phyloP scores from a whole-genome alignment of 176 grass and related monocot genomes.

The Raddia guianensis region DNA sequence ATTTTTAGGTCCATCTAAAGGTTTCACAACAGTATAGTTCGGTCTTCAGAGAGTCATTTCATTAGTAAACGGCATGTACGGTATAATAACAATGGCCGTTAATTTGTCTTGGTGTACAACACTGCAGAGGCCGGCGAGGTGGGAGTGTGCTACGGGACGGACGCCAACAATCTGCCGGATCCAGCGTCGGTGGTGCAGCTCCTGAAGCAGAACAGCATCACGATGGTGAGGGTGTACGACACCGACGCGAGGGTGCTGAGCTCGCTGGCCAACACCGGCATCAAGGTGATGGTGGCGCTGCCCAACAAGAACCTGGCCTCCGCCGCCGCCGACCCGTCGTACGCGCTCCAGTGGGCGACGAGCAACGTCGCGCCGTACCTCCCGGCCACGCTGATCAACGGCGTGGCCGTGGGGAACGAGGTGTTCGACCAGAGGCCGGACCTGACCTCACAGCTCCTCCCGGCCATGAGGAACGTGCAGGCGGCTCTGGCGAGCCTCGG shows the following conservation, averaged over 20 bases:
- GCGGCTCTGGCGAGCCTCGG: conserved; percentile 36
- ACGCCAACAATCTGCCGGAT: conserved; percentile 64
- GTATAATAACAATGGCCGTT: background rate
- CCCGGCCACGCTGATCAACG: conserved; percentile 58
- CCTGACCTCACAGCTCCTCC: conserved; percentile 30
- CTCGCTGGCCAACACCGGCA: conserved; percentile 51
- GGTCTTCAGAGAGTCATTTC: background rate
- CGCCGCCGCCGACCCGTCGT: conserved; percentile 33
- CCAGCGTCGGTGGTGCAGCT: conserved; percentile 54
- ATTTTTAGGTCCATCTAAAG: no score
- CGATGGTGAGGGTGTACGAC: conserved; percentile 67
- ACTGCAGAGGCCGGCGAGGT: conserved; percentile 47
- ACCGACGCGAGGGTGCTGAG: conserved; percentile 41
- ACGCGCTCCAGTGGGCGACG: conserved; percentile 51
- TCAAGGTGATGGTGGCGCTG: conserved; percentile 57
- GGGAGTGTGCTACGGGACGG: conserved; percentile 71
- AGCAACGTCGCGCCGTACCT: conserved; percentile 41
- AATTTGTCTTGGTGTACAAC: background rate
- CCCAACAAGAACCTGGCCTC: conserved; percentile 55
- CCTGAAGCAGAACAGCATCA: conserved; percentile 49
- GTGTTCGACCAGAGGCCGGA: conserved; percentile 51
- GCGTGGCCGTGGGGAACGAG: conserved; percentile 72
- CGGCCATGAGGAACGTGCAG: conserved; percentile 56
- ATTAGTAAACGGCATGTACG: background rate
- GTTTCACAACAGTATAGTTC: no score